Conservation (phyloP, 73 alveolate species). For the Paramecium pentaurelia region DNA sequence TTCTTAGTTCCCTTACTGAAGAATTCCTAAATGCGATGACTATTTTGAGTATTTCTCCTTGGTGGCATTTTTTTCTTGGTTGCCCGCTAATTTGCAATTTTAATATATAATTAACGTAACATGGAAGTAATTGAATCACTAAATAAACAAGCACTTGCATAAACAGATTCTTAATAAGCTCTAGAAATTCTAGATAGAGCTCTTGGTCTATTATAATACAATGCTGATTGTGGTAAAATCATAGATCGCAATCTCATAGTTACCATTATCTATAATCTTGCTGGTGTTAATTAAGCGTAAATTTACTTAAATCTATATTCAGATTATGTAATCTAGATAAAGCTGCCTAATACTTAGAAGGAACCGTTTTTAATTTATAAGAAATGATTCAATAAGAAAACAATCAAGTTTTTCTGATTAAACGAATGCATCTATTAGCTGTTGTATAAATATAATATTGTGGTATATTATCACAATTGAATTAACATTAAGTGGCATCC, state of each 20-base stretch:
- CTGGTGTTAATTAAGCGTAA: constrained; percentile 7
- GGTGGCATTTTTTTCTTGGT: not conserved
- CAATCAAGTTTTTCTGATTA: not conserved
- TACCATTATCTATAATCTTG: not conserved
- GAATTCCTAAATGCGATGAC: not conserved
- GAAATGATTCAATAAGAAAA: not conserved
- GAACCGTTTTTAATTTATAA: not conserved
- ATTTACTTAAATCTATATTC: not conserved
- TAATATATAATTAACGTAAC: not conserved
- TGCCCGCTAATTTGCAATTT: constrained; percentile 21
- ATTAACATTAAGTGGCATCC: not conserved
- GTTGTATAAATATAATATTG: not conserved
- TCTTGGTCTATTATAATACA: not conserved
- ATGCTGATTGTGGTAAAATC: constrained; percentile 15
- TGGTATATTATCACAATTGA: not conserved
- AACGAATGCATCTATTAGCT: not conserved
- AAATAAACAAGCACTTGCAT: not conserved
- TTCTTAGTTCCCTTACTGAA: not conserved
- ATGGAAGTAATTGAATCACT: constrained; percentile 21
- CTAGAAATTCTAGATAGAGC: not conserved
- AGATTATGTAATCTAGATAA: not conserved
- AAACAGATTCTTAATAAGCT: not conserved
- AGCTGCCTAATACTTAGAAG: constrained; percentile 20
- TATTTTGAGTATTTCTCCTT: not conserved
- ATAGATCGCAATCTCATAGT: constrained; percentile 45